Evolutionary conservation across 495 filamentous ascomycete genomes (phyloP).

Genomic region (Chaetomium tenue): DNA sequence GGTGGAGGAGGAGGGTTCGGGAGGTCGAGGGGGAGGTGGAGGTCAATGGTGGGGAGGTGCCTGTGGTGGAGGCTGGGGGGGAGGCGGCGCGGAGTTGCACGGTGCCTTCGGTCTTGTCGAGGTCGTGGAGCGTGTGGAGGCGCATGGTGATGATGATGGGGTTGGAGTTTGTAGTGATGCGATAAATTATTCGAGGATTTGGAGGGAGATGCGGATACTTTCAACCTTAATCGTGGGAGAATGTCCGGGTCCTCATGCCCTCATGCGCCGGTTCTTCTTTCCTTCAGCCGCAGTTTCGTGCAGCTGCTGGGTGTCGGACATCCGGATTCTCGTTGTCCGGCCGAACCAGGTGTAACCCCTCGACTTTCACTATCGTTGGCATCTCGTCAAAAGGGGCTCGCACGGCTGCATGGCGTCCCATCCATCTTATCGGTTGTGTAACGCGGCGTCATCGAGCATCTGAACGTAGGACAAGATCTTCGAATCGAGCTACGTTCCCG

Average conservation of each 20-base stretch:
- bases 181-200: too few species aligned
- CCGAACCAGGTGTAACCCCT: background rate
- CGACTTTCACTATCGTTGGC: background rate
- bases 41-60: too few species aligned
- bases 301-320: background rate
- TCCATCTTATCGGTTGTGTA: too few species aligned
- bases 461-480: too few species aligned
- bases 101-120: conserved; percentile 35
- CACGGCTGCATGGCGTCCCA: too few species aligned
- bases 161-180: background rate
- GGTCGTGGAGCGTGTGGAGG: conserved; percentile 35
- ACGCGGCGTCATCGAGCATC: too few species aligned
- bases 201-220: too few species aligned
- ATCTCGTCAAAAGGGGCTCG: too few species aligned
- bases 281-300: background rate
- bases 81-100: conserved; percentile 30
- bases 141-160: conserved; percentile 23
- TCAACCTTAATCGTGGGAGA: too few species aligned
- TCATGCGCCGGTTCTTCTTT: background rate
- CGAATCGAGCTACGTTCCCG: too few species aligned
- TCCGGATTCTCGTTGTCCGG: background rate
- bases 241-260: too few species aligned
- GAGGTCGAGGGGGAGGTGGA: background rate
- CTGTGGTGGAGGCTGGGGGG: conserved; percentile 16
- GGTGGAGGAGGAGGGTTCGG: conserved; percentile 33